Evolutionary conservation across 495 filamentous ascomycete species (phyloP).

Genomic region (Durotheca rogersii): DNA sequence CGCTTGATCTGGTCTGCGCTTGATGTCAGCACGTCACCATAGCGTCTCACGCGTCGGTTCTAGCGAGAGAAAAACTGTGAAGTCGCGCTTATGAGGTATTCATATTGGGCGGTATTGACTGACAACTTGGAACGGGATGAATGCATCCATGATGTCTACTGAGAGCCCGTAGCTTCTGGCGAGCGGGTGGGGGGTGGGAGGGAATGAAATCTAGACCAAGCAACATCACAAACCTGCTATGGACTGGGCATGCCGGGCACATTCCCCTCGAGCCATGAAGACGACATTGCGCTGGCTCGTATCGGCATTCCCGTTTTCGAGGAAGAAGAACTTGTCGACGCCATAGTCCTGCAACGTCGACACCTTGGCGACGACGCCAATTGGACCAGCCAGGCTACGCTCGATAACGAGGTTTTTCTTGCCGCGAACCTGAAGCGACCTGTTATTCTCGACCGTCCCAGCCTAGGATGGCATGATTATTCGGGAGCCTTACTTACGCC

Average conservation of each 20-base stretch:
- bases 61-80: slow-evolving; percentile 14
- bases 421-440: slow-evolving; percentile 72
- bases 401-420: slow-evolving; percentile 99
- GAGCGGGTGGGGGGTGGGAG: neutral
- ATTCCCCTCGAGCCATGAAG: slow-evolving; percentile 88
- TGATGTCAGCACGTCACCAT: slow-evolving; percentile 39
- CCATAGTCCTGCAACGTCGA: slow-evolving; percentile 83
- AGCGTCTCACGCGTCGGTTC: slow-evolving; percentile 2
- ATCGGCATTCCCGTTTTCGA: slow-evolving; percentile 92
- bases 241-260: slow-evolving; percentile 71
- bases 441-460: slow-evolving; percentile 37
- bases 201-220: slow-evolving; percentile 10
- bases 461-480: slow-evolving; percentile 1
- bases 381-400: slow-evolving; percentile 80
- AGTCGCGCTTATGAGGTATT: slow-evolving; percentile 17
- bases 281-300: slow-evolving; percentile 92
- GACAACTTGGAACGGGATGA: slow-evolving; percentile 6
- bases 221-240: slow-evolving; percentile 77
- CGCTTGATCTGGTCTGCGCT: slow-evolving; percentile 84
- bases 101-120: slow-evolving; percentile 29
- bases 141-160: slow-evolving; percentile 33
- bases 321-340: slow-evolving; percentile 91
- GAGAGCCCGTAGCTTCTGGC: slow-evolving; percentile 22
- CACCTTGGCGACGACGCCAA: slow-evolving; percentile 91
- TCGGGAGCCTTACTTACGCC: slow-evolving; percentile 70